Percentiles rank a stretch among this genome's conserved stretches.
Conservation (phyloP, 2,329 filamentous ascomycete genomes). For the Ophiostoma piceae region DNA sequence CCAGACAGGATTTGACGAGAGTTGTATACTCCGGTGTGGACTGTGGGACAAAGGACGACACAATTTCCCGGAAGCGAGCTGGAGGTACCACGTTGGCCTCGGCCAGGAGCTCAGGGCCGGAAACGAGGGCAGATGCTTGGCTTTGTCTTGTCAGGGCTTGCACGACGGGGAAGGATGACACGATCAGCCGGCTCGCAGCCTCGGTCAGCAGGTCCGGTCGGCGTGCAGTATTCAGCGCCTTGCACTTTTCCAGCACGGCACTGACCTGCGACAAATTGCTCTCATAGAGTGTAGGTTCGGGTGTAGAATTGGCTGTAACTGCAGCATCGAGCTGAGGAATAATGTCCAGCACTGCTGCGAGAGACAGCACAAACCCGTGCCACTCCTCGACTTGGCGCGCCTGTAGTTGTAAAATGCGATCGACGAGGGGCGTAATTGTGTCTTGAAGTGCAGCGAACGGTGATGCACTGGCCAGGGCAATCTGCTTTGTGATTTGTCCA, state of each 20-base stretch:
- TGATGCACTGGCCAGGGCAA: constrained; percentile 20
- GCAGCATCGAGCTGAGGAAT: constrained; percentile 34
- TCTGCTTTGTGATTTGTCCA: constrained; percentile 49
- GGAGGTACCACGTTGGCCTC: constrained; percentile 6
- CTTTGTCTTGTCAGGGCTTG: constrained; percentile 35
- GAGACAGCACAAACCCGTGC: constrained; percentile 59
- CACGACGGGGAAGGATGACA: constrained; percentile 47
- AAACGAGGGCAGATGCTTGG: background rate
- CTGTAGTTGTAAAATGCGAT: constrained; percentile 40
- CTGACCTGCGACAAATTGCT: constrained; percentile 27
- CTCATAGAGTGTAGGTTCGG: background rate
- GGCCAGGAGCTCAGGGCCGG: constrained; percentile 22
- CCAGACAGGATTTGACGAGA: constrained; percentile 18
- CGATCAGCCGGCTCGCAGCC: constrained; percentile 53
- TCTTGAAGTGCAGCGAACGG: background rate
- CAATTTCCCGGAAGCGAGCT: constrained; percentile 15
- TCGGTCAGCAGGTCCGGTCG: constrained; percentile 62
- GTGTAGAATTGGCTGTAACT: background rate
- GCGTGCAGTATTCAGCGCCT: constrained; percentile 42
- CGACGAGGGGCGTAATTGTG: constrained; percentile 24
- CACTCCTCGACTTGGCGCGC: constrained; percentile 61
- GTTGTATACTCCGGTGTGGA: background rate
- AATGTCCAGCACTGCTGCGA: constrained; percentile 54
- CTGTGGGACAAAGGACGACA: background rate
- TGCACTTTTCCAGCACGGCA: constrained; percentile 40